Conservation (phyloP, 345 rosid genomes). For the Eucalyptus shirleyi region DNA sequence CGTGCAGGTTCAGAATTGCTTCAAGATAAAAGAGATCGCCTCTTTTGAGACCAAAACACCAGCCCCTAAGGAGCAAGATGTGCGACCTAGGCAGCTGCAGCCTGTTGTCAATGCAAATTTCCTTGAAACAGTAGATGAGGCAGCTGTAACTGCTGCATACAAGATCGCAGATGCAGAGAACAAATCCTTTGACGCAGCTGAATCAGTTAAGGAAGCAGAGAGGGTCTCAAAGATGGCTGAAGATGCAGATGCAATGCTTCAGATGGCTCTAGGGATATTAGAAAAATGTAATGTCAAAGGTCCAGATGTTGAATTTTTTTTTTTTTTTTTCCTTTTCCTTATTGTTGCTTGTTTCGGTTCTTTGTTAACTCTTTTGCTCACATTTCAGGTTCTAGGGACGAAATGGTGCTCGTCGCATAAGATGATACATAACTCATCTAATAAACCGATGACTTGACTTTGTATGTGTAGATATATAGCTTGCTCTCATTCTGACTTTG, state of each 20-base stretch:
- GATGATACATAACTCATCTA: background rate
- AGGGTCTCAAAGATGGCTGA: slow-evolving; percentile 48
- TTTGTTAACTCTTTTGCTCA: background rate
- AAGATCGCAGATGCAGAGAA: slow-evolving; percentile 78
- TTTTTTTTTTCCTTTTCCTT: background rate
- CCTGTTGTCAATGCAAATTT: background rate
- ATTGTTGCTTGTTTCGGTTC: background rate
- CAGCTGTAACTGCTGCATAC: slow-evolving; percentile 53
- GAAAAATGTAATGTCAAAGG: slow-evolving; percentile 26
- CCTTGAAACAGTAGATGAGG: slow-evolving; percentile 36
- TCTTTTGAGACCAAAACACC: slow-evolving; percentile 12
- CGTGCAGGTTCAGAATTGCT: slow-evolving; percentile 44
- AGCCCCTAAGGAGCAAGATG: slow-evolving; percentile 13
- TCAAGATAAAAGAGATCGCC: slow-evolving; percentile 17
- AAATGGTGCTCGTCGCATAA: slow-evolving; percentile 21
- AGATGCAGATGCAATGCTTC: slow-evolving; percentile 28
- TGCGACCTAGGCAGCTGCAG: slow-evolving; percentile 15
- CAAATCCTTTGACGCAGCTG: slow-evolving; percentile 50
- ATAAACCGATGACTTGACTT: background rate
- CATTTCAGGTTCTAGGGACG: slow-evolving; percentile 34
- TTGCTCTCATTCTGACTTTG: background rate
- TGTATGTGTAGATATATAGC: background rate
- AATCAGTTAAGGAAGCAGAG: slow-evolving; percentile 70
- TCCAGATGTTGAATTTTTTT: background rate
- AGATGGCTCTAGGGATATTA: slow-evolving; percentile 37